Conservation (phyloP, 2,329 filamentous ascomycete species). For the Dryadomyces sulphureus region DNA sequence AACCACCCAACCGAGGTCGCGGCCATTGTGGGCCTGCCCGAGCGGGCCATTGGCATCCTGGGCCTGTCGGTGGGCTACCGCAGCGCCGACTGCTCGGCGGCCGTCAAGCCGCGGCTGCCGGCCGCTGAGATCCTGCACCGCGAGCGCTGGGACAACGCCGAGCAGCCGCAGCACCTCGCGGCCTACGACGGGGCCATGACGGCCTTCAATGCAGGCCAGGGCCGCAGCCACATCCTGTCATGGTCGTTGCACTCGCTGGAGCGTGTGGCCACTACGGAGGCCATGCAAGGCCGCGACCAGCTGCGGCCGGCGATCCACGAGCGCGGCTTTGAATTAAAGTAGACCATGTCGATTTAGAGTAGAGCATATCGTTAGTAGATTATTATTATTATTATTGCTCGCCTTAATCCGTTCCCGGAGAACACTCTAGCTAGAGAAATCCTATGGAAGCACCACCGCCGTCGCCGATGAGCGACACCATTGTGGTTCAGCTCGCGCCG, state of each 20-base stretch:
- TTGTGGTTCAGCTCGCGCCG: too few species aligned
- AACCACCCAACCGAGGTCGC: constrained; percentile 16
- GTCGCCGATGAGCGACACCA: too few species aligned
- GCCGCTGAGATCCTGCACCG: constrained; percentile 15
- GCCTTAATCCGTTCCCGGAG: too few species aligned
- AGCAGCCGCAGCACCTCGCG: constrained; percentile 10
- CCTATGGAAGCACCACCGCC: too few species aligned
- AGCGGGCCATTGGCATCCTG: constrained; percentile 17
- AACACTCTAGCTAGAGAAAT: too few species aligned
- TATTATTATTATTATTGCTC: too few species aligned
- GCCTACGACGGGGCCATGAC: constrained; percentile 14
- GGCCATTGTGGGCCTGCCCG: constrained; percentile 14
- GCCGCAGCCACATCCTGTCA: constrained; percentile 12
- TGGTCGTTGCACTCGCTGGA: constrained; percentile 16
- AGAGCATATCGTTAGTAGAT: too few species aligned
- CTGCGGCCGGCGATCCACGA: constrained; percentile 13
- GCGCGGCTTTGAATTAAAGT: constrained; percentile 14
- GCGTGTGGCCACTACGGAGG: constrained; percentile 15
- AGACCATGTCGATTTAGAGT: too few species aligned
- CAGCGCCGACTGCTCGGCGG: constrained; percentile 10
- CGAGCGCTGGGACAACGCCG: constrained; percentile 14
- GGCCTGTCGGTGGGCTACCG: constrained; percentile 17
- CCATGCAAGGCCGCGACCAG: constrained; percentile 15
- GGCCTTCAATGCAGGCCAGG: constrained; percentile 14
- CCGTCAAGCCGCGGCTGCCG: constrained; percentile 16